A percentile compares a stretch with the other conserved stretches of the same genome.
phyloP scores from a whole-genome alignment of 768 basidiomycete species.

The Podaxis rugospora region DNA sequence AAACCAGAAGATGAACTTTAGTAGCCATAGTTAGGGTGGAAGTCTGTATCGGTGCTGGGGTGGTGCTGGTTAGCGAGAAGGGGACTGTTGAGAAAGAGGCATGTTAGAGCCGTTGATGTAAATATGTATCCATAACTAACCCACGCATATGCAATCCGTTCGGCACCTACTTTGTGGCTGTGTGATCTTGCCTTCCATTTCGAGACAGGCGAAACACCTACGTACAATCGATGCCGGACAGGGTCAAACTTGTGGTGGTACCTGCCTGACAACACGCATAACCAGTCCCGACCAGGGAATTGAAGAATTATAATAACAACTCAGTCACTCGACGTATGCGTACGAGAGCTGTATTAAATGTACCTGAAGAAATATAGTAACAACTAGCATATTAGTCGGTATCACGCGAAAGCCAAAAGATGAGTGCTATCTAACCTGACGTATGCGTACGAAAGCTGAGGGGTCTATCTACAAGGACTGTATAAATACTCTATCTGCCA shows the following conservation, averaged over 20 bases:
- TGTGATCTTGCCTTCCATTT: not conserved
- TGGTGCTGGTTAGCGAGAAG: not conserved
- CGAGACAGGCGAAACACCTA: not conserved
- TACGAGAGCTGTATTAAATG: too few species aligned
- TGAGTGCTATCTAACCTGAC: too few species aligned
- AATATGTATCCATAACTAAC: not conserved
- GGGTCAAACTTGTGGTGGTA: not conserved
- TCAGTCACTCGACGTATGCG: too few species aligned
- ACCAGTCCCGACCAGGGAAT: not conserved
- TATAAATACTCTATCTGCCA: too few species aligned
- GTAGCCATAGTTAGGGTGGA: conserved; percentile 20
- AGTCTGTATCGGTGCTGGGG: not conserved
- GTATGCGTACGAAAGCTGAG: too few species aligned
- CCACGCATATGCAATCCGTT: conserved; percentile 5
- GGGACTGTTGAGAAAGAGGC: not conserved
- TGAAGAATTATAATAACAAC: too few species aligned
- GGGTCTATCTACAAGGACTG: too few species aligned
- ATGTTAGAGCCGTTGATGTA: not conserved
- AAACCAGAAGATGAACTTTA: conserved; percentile 40
- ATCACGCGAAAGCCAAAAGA: too few species aligned
- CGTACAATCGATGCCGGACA: not conserved
- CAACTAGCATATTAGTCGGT: too few species aligned
- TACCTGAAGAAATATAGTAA: too few species aligned
- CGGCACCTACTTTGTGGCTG: not conserved
- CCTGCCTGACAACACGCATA: not conserved